Evolutionary conservation across 2,329 filamentous ascomycete species (phyloP).

Genomic region (Hypomyces perniciosus): DNA sequence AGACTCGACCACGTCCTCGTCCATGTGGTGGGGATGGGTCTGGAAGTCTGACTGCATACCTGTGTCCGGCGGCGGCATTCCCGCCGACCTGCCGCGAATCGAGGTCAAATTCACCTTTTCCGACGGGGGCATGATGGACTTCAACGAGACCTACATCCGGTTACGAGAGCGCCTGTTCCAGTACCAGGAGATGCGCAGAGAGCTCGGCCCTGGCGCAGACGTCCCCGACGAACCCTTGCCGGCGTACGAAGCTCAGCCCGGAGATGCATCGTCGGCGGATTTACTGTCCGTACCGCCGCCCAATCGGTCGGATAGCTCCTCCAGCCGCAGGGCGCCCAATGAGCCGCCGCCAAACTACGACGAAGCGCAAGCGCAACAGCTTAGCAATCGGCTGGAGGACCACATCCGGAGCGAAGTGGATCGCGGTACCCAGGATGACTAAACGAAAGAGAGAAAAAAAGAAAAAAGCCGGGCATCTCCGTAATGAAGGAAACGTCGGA

Average conservation of each 20-base stretch:
- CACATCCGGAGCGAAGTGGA: conserved; percentile 71
- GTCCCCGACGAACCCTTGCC: conserved; percentile 83
- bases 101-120: conserved; percentile 86
- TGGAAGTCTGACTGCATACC: conserved; percentile 79
- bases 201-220: conserved; percentile 56
- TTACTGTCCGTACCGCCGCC: conserved; percentile 20
- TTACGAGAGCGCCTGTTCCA: conserved; percentile 80
- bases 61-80: conserved; percentile 76
- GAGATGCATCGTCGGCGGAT: conserved; percentile 16
- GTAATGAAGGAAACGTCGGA: conserved; percentile 5
- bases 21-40: conserved; percentile 90
- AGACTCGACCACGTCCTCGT: conserved; percentile 72
- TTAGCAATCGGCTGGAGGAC: conserved; percentile 56
- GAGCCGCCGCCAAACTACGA: conserved; percentile 91
- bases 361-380: conserved; percentile 71
- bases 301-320: conserved; percentile 30
- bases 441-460: not conserved
- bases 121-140: conserved; percentile 92
- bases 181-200: conserved; percentile 67
- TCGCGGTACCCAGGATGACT: conserved; percentile 32
- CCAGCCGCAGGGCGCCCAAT: conserved; percentile 44
- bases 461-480: not conserved
- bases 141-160: conserved; percentile 73
- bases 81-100: conserved; percentile 63
- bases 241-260: conserved; percentile 62